phyloP scores from a whole-genome alignment of 1,284 basidiomycete species.

The Rhodotorula sp. region DNA sequence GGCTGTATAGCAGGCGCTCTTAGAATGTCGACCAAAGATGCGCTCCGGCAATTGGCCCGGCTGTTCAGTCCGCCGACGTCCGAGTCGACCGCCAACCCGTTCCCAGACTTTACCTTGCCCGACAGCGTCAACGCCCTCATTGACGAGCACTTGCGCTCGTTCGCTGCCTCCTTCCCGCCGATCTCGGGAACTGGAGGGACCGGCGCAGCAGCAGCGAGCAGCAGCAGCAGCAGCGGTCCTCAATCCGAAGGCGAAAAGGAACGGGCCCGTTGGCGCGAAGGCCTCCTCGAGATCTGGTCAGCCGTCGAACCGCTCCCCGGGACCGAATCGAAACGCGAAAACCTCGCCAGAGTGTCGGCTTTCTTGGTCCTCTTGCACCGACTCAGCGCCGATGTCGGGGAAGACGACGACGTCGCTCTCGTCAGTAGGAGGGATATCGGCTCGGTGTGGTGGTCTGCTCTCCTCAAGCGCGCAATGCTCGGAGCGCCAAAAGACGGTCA shows the following conservation, averaged over 20 bases:
- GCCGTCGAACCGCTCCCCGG: constrained; percentile 31
- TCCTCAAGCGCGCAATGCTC: constrained; percentile 32
- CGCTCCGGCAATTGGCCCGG: constrained; percentile 11
- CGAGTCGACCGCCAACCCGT: constrained; percentile 6
- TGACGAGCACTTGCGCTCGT: constrained; percentile 23
- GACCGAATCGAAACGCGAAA: constrained; percentile 25
- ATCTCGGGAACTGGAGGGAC: not conserved
- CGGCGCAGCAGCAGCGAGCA: not conserved
- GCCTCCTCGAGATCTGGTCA: constrained; percentile 34
- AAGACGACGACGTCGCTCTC: constrained; percentile 38
- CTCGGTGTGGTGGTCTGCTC: constrained; percentile 33
- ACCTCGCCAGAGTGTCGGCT: constrained; percentile 30
- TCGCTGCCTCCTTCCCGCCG: constrained; percentile 25
- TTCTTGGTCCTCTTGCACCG: constrained; percentile 31
- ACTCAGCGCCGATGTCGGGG: constrained; percentile 28
- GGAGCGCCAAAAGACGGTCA: constrained; percentile 7
- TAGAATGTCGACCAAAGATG: constrained; percentile 23
- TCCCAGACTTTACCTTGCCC: constrained; percentile 23
- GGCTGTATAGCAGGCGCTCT: accelerated
- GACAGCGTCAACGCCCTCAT: constrained; percentile 14
- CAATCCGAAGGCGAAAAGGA: constrained; percentile 32
- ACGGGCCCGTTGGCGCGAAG: constrained; percentile 31
- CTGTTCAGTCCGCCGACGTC: constrained; percentile 19
- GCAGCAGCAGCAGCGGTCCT: not conserved
- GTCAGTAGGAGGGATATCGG: constrained; percentile 30